Percentiles rank a stretch among this genome's conserved stretches.
phyloP scores from a whole-genome alignment of 2,329 filamentous ascomycete species.

The Fusarium tuaranense region DNA sequence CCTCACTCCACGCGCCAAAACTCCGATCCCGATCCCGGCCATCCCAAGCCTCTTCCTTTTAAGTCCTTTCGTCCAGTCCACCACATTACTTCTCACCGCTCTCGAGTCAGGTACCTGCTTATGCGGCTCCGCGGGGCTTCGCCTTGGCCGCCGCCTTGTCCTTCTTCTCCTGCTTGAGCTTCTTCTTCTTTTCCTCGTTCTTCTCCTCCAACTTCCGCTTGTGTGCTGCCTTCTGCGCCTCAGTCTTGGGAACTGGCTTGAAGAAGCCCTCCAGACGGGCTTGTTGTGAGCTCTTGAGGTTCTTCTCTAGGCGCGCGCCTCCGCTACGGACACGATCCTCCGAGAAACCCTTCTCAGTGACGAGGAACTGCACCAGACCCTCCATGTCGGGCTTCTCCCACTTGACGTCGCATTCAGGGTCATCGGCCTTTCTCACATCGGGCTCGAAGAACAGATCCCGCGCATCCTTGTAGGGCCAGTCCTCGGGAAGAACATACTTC shows the following conservation, averaged over 20 bases:
- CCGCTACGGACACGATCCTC: slow-evolving; percentile 90
- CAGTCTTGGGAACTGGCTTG: slow-evolving; percentile 89
- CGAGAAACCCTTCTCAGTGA: slow-evolving; percentile 95
- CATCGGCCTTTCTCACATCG: slow-evolving; percentile 85
- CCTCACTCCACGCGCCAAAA: slow-evolving; percentile 35
- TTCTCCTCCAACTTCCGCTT: slow-evolving; percentile 97
- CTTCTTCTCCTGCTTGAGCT: slow-evolving; percentile 92
- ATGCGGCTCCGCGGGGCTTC: slow-evolving; percentile 77
- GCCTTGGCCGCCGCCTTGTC: slow-evolving; percentile 92
- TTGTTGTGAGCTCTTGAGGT: slow-evolving; percentile 91
- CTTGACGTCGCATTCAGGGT: slow-evolving; percentile 94
- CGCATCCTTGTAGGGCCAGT: slow-evolving; percentile 95
- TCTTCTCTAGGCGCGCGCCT: slow-evolving; percentile 86
- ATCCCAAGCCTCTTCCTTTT: slow-evolving; percentile 7
- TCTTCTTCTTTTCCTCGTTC: slow-evolving; percentile 93
- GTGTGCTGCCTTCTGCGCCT: slow-evolving; percentile 82
- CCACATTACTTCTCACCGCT: slow-evolving; percentile 10
- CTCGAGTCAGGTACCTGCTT: not conserved
- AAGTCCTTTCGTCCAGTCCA: not conserved
- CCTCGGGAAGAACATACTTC: slow-evolving; percentile 90
- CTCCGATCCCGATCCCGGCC: slow-evolving; percentile 27
- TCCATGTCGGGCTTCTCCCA: slow-evolving; percentile 96
- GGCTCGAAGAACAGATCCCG: slow-evolving; percentile 92
- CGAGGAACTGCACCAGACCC: slow-evolving; percentile 88
- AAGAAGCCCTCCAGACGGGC: slow-evolving; percentile 96